phyloP scores from a whole-genome alignment of 2,329 filamentous ascomycete species.

The Xylariaceae sp. region DNA sequence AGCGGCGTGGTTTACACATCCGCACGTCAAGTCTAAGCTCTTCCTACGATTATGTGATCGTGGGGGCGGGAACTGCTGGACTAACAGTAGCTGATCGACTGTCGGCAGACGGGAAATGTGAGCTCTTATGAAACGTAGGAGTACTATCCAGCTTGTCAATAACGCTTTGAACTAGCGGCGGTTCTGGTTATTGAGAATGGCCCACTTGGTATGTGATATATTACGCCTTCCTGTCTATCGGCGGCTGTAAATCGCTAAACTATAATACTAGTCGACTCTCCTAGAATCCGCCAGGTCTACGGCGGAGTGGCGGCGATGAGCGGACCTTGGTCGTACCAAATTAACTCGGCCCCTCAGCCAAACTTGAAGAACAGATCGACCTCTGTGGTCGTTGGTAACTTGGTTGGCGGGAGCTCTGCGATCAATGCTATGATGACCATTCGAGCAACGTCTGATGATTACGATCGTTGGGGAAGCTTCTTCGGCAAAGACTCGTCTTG shows the following conservation, averaged over 20 bases:
- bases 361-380: constrained; percentile 35
- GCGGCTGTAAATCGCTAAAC: constrained; percentile 11
- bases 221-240: neutral
- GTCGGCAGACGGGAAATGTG: constrained; percentile 39
- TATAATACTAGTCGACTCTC: constrained; percentile 31
- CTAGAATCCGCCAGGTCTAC: constrained; percentile 38
- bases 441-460: constrained; percentile 39
- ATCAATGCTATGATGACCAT: constrained; percentile 43
- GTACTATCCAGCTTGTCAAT: neutral
- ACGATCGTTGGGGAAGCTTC: constrained; percentile 46
- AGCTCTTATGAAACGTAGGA: constrained; percentile 1
- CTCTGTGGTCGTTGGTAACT: constrained; percentile 34
- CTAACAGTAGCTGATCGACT: constrained; percentile 40
- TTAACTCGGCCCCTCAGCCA: constrained; percentile 38
- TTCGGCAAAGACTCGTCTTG: constrained; percentile 40
- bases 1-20: too few species aligned
- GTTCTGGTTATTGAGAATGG: constrained; percentile 42
- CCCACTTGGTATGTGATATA: constrained; percentile 27
- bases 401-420: constrained; percentile 41
- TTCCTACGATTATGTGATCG: constrained; percentile 40
- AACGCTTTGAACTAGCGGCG: constrained; percentile 26
- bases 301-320: constrained; percentile 35
- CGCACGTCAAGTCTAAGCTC: neutral
- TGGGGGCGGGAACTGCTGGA: constrained; percentile 39
- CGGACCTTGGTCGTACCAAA: constrained; percentile 35